Conservation (phyloP, 2,329 filamentous ascomycete genomes). For the Mycogone perniciosa region DNA sequence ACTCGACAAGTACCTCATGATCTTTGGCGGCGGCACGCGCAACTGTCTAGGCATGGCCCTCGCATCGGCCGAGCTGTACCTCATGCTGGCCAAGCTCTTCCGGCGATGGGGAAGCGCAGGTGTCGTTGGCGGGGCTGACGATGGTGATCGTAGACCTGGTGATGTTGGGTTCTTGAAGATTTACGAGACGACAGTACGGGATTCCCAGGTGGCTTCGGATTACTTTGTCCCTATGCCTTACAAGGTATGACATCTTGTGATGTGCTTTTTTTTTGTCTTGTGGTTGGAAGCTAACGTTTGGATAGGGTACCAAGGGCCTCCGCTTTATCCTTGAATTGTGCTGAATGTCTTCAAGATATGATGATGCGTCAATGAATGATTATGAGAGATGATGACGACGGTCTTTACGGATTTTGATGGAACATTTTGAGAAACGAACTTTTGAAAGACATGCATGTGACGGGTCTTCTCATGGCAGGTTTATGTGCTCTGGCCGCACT, state of each 20-base stretch:
- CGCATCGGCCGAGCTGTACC: constrained; percentile 33
- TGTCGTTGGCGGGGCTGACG: constrained; percentile 22
- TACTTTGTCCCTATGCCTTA: constrained; percentile 35
- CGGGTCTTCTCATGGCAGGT: no score
- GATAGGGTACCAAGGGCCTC: constrained; percentile 28
- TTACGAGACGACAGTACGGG: constrained; percentile 29
- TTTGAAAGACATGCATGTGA: no score
- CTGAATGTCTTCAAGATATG: no score
- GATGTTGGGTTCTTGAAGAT: constrained; percentile 30
- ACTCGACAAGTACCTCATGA: constrained; percentile 28
- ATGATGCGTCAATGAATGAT: no score
- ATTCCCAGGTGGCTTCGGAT: constrained; percentile 32
- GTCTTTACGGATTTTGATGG: no score
- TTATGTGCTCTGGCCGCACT: no score
- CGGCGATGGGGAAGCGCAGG: constrained; percentile 31
- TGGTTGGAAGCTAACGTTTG: constrained; percentile 10
- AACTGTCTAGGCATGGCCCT: constrained; percentile 33
- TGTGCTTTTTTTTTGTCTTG: not conserved
- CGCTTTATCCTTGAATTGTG: constrained; percentile 20
- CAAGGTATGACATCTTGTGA: constrained; percentile 21
- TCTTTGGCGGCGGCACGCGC: constrained; percentile 31
- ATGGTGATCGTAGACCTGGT: constrained; percentile 27
- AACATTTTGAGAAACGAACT: no score
- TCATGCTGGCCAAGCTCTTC: constrained; percentile 32
- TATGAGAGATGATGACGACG: no score